phyloP scores from a whole-genome alignment of 176 grass and related monocot genomes.

The Carex pumila region DNA sequence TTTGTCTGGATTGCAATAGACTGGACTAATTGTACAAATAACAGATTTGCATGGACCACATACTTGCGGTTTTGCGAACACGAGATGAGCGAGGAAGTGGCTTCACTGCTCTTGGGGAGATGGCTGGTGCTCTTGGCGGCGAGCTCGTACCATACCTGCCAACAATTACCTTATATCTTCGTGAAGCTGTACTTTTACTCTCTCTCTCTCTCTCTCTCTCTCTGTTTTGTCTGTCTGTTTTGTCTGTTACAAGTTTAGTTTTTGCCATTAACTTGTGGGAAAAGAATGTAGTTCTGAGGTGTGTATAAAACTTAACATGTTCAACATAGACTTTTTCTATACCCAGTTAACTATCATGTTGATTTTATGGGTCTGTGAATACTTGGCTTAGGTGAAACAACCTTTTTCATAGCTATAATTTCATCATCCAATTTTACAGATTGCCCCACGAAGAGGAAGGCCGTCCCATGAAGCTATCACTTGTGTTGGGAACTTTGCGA shows the following conservation, averaged over 20 bases:
- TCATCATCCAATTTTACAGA: conserved; percentile 38
- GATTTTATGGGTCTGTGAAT: not conserved
- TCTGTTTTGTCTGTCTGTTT: not conserved
- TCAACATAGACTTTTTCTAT: not conserved
- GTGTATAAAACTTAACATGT: not conserved
- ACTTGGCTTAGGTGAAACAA: not conserved
- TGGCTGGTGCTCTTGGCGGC: conserved; percentile 85
- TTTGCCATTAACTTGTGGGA: not conserved
- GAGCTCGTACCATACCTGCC: conserved; percentile 92
- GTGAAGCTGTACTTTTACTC: conserved; percentile 65
- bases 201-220: not conserved
- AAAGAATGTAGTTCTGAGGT: not conserved
- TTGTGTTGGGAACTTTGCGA: conserved; percentile 92
- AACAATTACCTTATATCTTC: conserved; percentile 62
- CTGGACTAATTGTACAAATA: conserved; percentile 17
- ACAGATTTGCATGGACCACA: conserved; percentile 99
- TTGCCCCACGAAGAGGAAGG: conserved; percentile 87
- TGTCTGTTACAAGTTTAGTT: not conserved
- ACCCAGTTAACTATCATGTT: not conserved
- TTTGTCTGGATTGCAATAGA: not conserved
- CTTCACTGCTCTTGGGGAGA: conserved; percentile 95
- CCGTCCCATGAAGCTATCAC: conserved; percentile 92
- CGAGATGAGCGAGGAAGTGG: conserved; percentile 87
- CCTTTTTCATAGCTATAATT: conserved; percentile 7
- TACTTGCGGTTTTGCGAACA: conserved; percentile 83